These are phyloP conservation scores for Pseudisothecium myosuroides DNA, from an alignment of 225 moss, liverwort and hornwort species.

Conservation along the genomic window DNA sequence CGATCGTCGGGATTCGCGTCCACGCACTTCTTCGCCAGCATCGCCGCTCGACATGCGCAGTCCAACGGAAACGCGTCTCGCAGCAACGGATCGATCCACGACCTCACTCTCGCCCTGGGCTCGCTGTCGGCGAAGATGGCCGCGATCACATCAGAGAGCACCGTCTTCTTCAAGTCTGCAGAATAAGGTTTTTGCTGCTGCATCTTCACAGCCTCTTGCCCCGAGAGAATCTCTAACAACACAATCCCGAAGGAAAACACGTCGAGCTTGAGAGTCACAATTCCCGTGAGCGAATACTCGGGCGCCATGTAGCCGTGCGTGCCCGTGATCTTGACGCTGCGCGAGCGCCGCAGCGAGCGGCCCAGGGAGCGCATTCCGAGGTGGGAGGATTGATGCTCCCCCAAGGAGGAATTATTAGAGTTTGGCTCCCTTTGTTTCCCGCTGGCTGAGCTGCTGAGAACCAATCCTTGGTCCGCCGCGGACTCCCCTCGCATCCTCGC, in stretches of 20 bases:
- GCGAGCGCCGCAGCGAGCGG: slow-evolving; percentile 34
- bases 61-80: slow-evolving; percentile 61
- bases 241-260: slow-evolving; percentile 80
- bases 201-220: slow-evolving; percentile 61
- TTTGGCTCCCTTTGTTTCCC: not conserved
- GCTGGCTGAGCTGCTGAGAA: not conserved
- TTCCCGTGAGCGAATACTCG: slow-evolving; percentile 54
- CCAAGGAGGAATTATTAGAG: not conserved
- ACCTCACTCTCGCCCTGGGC: slow-evolving; percentile 45
- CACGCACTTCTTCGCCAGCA: slow-evolving; percentile 64
- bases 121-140: slow-evolving; percentile 53
- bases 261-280: slow-evolving; percentile 60
- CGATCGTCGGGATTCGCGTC: slow-evolving; percentile 50
- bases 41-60: slow-evolving; percentile 53
- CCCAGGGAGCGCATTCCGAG: not conserved
- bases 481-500: slow-evolving; percentile 69
- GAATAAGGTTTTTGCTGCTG: not conserved
- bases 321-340: slow-evolving; percentile 77
- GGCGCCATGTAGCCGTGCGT: slow-evolving; percentile 96
- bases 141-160: slow-evolving; percentile 45
- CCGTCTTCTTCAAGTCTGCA: slow-evolving; percentile 32
- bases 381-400: not conserved
- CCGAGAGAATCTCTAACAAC: slow-evolving; percentile 77
- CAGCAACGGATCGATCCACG: slow-evolving; percentile 84
- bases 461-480: not conserved